These are phyloP conservation scores for Pestalotiopsis sp. DNA, from an alignment of 2,329 filamentous ascomycete species.

Conservation along the genomic window DNA sequence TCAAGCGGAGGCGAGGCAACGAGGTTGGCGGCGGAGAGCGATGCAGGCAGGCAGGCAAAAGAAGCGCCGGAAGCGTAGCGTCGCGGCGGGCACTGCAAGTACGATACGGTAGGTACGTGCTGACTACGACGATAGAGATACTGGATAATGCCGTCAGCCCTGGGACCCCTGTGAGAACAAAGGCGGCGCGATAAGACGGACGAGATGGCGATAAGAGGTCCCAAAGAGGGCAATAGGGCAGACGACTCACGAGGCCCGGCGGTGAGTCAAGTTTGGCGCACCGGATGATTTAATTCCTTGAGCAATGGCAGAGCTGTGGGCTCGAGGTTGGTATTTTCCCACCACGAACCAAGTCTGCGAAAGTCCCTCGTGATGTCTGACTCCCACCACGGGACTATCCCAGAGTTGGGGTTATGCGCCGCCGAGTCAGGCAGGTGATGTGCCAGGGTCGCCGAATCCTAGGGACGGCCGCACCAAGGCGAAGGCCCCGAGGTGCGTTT, in stretches of 20 bases:
- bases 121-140: neutral
- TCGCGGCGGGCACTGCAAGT: neutral
- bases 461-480: neutral
- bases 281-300: neutral
- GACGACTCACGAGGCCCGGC: neutral
- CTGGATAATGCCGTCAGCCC: neutral
- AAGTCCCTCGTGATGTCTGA: slow-evolving; percentile 14
- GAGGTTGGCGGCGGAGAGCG: neutral
- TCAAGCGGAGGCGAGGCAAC: neutral
- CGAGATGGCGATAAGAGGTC: neutral
- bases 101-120: neutral
- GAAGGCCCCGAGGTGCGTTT: neutral
- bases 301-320: neutral
- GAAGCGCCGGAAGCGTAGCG: neutral
- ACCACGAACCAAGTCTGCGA: neutral
- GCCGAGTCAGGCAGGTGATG: slow-evolving; percentile 16
- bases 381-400: slow-evolving; percentile 10
- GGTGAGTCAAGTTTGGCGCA: neutral
- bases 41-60: neutral
- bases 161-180: neutral
- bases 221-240: neutral
- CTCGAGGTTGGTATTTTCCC: neutral
- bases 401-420: slow-evolving; percentile 1
- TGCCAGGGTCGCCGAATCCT: neutral
- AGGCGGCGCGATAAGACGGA: slow-evolving; percentile 2